phyloP scores from a whole-genome alignment of 257 asterid genomes.

The Haberlea rhodopensis region DNA sequence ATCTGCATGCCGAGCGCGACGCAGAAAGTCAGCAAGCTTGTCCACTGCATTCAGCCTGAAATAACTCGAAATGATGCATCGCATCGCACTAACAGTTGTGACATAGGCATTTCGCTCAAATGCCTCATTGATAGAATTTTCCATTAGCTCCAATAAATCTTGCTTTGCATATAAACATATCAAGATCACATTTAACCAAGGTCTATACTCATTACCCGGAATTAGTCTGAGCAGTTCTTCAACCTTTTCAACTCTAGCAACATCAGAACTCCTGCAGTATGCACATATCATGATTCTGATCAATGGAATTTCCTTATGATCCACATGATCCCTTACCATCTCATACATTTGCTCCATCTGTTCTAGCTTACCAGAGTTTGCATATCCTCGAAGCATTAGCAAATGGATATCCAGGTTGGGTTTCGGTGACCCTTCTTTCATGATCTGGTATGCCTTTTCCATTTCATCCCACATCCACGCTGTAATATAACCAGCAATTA shows the following conservation, averaged over 20 bases:
- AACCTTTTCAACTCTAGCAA: constrained; percentile 53
- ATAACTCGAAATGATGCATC: constrained; percentile 58
- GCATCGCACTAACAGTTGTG: constrained; percentile 44
- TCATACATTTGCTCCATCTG: constrained; percentile 77
- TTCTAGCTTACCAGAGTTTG: constrained; percentile 61
- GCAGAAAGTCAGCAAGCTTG: constrained; percentile 58
- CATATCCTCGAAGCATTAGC: constrained; percentile 83
- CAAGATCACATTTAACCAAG: constrained; percentile 67
- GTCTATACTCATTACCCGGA: constrained; percentile 55
- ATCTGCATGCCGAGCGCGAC: constrained; percentile 62
- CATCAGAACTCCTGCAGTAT: constrained; percentile 56
- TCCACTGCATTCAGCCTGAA: constrained; percentile 74
- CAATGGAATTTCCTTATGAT: constrained; percentile 36
- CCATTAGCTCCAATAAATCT: constrained; percentile 65
- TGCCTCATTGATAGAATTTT: constrained; percentile 58
- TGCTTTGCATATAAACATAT: constrained; percentile 73
- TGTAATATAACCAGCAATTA: constrained; percentile 76
- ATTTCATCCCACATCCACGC: constrained; percentile 87
- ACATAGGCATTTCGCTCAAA: constrained; percentile 47
- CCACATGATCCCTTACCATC: constrained; percentile 46
- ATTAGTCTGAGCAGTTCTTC: constrained; percentile 52
- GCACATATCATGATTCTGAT: constrained; percentile 70
- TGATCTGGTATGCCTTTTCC: constrained; percentile 57
- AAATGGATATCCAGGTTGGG: constrained; percentile 52
- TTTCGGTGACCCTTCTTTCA: constrained; percentile 48